phyloP scores from a whole-genome alignment of 2,329 filamentous ascomycete species.

The Coniochaeta sp. region DNA sequence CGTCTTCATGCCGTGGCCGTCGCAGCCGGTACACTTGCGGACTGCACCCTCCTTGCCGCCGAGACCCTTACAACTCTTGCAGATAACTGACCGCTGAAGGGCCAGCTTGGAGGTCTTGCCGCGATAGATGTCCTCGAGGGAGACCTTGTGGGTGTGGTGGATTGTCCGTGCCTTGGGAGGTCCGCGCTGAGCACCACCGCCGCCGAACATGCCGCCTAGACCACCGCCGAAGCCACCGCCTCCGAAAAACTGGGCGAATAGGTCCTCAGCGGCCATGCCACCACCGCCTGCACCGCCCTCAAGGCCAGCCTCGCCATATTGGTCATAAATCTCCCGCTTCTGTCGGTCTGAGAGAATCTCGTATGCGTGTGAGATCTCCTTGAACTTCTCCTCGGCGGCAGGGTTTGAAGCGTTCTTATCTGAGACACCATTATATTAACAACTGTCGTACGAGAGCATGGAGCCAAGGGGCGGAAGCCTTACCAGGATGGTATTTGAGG shows the following conservation, averaged over 20 bases:
- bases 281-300: conserved; percentile 74
- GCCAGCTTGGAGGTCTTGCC: conserved; percentile 97
- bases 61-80: conserved; percentile 85
- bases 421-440: conserved; percentile 27
- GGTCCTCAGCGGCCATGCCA: conserved; percentile 92
- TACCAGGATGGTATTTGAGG: conserved; percentile 79
- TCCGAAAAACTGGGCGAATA: conserved; percentile 96
- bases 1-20: conserved; percentile 96
- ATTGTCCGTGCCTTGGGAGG: conserved; percentile 90
- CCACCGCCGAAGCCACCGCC: conserved; percentile 65
- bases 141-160: conserved; percentile 97
- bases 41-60: conserved; percentile 98
- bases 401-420: conserved; percentile 97
- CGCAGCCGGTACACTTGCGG: conserved; percentile 83
- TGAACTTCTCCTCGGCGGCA: conserved; percentile 94
- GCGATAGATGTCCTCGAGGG: conserved; percentile 94
- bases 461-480: conserved; percentile 19
- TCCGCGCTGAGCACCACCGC: conserved; percentile 71
- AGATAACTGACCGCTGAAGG: conserved; percentile 95
- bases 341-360: conserved; percentile 88
- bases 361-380: conserved; percentile 92
- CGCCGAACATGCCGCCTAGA: conserved; percentile 71
- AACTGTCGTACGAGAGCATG: not conserved
- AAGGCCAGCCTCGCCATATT: conserved; percentile 94
- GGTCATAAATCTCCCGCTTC: conserved; percentile 89